Conservation (phyloP, 1,139 yeast genomes). For the Taiozyma sp. region DNA sequence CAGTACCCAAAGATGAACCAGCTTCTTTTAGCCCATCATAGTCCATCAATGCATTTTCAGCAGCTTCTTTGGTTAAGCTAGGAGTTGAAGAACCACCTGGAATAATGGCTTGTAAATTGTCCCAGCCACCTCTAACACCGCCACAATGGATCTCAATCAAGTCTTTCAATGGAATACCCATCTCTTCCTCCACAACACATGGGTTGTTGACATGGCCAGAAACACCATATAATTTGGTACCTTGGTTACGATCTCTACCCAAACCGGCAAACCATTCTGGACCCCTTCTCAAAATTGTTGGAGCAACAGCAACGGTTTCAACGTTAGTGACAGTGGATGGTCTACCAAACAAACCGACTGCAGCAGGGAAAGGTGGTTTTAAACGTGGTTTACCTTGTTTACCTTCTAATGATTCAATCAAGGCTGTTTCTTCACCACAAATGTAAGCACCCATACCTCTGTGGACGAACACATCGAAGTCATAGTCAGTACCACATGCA, state of each 20-base stretch:
- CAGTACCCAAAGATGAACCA: constrained; percentile 86
- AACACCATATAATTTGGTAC: constrained; percentile 78
- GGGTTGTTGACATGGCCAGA: constrained; percentile 90
- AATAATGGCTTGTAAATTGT: constrained; percentile 74
- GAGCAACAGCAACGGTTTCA: constrained; percentile 85
- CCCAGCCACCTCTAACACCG: constrained; percentile 90
- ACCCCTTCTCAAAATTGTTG: constrained; percentile 84
- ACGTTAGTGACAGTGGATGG: constrained; percentile 88
- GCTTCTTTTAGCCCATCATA: constrained; percentile 79
- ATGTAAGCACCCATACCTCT: constrained; percentile 91
- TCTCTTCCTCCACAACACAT: constrained; percentile 88
- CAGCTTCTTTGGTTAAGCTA: constrained; percentile 58
- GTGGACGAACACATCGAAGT: constrained; percentile 75
- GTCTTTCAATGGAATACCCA: constrained; percentile 81
- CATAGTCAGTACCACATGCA: constrained; percentile 83
- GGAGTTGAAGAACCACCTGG: constrained; percentile 92
- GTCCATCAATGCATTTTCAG: constrained; percentile 75
- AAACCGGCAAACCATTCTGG: constrained; percentile 79
- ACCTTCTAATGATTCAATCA: constrained; percentile 83
- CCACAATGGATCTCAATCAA: constrained; percentile 85
- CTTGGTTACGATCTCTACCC: constrained; percentile 79
- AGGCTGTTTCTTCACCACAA: constrained; percentile 88
- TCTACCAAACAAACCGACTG: constrained; percentile 85
- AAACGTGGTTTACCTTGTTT: constrained; percentile 90
- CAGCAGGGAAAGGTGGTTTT: constrained; percentile 94